phyloP scores from a whole-genome alignment of 1,284 basidiomycete genomes.

The Pyrrhoderma lamaoense region DNA sequence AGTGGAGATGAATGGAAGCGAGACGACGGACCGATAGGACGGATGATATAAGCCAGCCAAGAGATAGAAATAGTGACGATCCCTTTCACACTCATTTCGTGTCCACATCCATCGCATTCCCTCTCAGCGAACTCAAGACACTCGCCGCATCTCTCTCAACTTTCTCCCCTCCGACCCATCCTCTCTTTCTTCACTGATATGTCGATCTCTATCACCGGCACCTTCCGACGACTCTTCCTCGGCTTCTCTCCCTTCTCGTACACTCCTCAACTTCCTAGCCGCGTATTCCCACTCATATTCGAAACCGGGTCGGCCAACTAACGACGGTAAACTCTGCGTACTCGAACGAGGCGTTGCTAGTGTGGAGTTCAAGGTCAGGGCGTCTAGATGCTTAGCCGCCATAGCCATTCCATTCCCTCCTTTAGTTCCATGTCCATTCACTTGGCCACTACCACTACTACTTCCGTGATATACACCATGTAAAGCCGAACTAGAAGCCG shows the following conservation, averaged over 20 bases:
- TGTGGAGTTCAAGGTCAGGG: slow-evolving; percentile 9
- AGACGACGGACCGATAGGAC: no score
- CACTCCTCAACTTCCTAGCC: slow-evolving; percentile 10
- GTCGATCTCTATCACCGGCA: neutral
- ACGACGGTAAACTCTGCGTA: slow-evolving; percentile 13
- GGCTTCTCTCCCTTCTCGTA: slow-evolving; percentile 1
- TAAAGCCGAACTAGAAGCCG: neutral
- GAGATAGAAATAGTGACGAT: neutral
- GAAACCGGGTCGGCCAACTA: slow-evolving; percentile 1
- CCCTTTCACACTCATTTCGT: neutral
- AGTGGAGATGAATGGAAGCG: no score
- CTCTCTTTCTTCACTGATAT: neutral
- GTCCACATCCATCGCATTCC: slow-evolving; percentile 16
- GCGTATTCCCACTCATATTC: slow-evolving; percentile 16
- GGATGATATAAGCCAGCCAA: neutral
- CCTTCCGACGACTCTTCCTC: slow-evolving; percentile 1
- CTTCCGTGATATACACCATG: neutral
- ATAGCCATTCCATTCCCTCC: neutral
- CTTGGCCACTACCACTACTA: no score
- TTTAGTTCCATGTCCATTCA: no score
- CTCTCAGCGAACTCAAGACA: slow-evolving; percentile 12
- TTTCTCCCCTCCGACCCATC: neutral
- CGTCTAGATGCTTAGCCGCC: slow-evolving; percentile 10
- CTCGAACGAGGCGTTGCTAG: slow-evolving; percentile 16
- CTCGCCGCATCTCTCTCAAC: slow-evolving; percentile 2